Evolutionary conservation across 2,329 filamentous ascomycete genomes (phyloP).

Genomic region (Trichoderma atroviride): DNA sequence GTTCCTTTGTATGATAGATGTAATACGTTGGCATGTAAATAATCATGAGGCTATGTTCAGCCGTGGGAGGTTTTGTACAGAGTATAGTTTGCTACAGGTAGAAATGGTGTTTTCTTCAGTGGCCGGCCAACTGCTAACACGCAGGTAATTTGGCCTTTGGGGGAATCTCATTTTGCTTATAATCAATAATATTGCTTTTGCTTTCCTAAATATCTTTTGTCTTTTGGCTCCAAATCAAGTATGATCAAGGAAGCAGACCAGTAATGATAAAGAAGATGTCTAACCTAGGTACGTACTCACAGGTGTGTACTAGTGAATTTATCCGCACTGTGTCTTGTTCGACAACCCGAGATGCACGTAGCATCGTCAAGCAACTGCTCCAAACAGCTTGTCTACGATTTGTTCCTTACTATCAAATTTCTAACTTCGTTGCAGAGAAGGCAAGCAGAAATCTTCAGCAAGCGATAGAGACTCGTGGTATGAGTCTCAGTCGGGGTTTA

Average conservation of each 20-base stretch:
- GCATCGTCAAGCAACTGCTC: neutral
- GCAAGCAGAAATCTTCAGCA: slow-evolving; percentile 78
- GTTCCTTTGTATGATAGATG: slow-evolving; percentile 32
- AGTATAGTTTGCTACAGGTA: neutral
- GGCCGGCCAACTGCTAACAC: neutral
- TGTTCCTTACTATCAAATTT: slow-evolving; percentile 90
- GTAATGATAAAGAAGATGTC: neutral
- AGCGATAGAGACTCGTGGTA: slow-evolving; percentile 62
- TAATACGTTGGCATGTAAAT: slow-evolving; percentile 28
- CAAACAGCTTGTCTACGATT: slow-evolving; percentile 31
- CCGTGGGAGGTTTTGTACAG: neutral
- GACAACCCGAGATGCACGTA: neutral
- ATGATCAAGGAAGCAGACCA: neutral
- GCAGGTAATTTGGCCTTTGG: neutral
- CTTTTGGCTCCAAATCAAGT: neutral
- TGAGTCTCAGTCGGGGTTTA: slow-evolving; percentile 53
- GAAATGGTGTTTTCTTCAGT: neutral
- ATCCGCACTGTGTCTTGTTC: neutral
- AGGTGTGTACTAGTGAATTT: neutral
- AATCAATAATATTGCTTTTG: slow-evolving; percentile 15
- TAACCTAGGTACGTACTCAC: neutral
- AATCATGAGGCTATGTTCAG: neutral
- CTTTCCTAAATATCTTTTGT: slow-evolving; percentile 10
- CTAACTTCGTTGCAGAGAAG: slow-evolving; percentile 62
- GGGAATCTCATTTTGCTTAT: neutral